These are phyloP conservation scores for Salix viminalis DNA, from an alignment of 345 rosid species.

Conservation along the genomic window DNA sequence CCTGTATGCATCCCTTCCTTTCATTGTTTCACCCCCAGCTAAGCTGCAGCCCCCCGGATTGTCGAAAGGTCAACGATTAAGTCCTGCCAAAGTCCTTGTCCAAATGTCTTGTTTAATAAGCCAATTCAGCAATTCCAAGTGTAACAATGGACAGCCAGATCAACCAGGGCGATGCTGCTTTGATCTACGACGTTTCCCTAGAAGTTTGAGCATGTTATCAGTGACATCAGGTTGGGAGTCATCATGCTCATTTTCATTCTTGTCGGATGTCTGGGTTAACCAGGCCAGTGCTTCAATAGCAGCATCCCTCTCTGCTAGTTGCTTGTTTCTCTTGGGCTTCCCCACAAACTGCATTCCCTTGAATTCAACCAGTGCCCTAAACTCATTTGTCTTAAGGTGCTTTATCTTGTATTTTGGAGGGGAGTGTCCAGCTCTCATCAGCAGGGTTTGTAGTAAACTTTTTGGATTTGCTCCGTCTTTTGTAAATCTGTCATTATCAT, in stretches of 20 bases:
- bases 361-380: slow-evolving; percentile 86
- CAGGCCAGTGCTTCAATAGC: slow-evolving; percentile 95
- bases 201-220: slow-evolving; percentile 92
- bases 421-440: slow-evolving; percentile 95
- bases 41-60: too few species aligned
- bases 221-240: slow-evolving; percentile 70
- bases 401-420: slow-evolving; percentile 96
- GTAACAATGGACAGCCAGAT: not conserved
- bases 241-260: slow-evolving; percentile 34
- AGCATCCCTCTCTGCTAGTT: slow-evolving; percentile 92
- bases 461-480: slow-evolving; percentile 92
- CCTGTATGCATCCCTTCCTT: too few species aligned
- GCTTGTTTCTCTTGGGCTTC: slow-evolving; percentile 87
- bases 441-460: slow-evolving; percentile 83
- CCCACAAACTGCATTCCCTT: slow-evolving; percentile 98
- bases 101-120: too few species aligned
- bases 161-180: slow-evolving; percentile 27
- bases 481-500: slow-evolving; percentile 46
- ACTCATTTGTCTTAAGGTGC: slow-evolving; percentile 91
- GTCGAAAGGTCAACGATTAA: too few species aligned
- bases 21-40: too few species aligned
- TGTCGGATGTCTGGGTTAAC: slow-evolving; percentile 78
- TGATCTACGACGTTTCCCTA: slow-evolving; percentile 68
- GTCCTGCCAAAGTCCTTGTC: too few species aligned
- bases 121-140: too few species aligned